A percentile compares a stretch with the other conserved stretches of the same genome.
Conservation (phyloP, 2,329 filamentous ascomycete species). For the Penicillium griseofulvum region DNA sequence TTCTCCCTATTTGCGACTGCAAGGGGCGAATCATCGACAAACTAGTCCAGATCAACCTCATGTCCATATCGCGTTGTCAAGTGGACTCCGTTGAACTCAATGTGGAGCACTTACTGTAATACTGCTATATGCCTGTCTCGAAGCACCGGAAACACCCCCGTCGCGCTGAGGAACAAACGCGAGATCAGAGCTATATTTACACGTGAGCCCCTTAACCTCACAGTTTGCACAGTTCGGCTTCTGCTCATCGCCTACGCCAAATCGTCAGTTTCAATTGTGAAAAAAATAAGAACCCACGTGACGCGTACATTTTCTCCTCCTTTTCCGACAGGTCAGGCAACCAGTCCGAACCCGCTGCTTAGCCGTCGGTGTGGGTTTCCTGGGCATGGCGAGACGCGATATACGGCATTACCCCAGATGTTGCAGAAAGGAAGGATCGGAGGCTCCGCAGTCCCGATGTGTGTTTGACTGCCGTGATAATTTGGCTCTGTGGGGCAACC, state of each 20-base stretch:
- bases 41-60: conserved; percentile 6
- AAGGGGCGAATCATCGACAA: conserved; percentile 21
- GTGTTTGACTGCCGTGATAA: conserved; percentile 7
- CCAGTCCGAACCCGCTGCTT: conserved; percentile 29
- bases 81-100: not conserved
- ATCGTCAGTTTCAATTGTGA: not conserved
- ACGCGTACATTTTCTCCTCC: conserved; percentile 26
- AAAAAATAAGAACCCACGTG: not conserved
- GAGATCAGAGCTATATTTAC: conserved; percentile 25
- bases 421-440: conserved; percentile 13
- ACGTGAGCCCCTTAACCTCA: conserved; percentile 22
- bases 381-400: conserved; percentile 15
- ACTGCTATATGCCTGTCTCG: conserved; percentile 12
- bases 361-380: conserved; percentile 22
- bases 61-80: not conserved
- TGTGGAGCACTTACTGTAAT: conserved; percentile 18
- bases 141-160: not conserved
- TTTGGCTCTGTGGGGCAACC: conserved; percentile 7
- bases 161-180: conserved; percentile 21
- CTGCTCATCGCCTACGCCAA: conserved; percentile 23
- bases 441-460: conserved; percentile 18
- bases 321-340: conserved; percentile 26
- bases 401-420: conserved; percentile 11
- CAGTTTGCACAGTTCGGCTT: conserved; percentile 27
- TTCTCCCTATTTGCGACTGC: conserved; percentile 4